These are phyloP conservation scores for Thamnidium elegans DNA, from an alignment of 192 early-diverging fungal species.

Conservation along the genomic window DNA sequence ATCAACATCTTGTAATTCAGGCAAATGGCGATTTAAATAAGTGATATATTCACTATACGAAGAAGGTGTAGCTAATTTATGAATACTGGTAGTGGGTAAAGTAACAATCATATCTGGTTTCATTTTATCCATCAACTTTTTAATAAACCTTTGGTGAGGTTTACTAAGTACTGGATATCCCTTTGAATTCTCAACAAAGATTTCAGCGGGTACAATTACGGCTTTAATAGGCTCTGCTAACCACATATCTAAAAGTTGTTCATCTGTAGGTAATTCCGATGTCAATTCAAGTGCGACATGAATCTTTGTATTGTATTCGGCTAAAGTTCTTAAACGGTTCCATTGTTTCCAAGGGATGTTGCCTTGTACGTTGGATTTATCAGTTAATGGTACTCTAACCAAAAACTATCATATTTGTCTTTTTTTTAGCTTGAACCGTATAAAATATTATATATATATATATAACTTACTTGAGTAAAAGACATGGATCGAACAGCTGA, in stretches of 20 bases:
- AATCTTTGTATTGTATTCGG: constrained; percentile 61
- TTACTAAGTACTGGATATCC: constrained; percentile 89
- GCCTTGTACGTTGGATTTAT: constrained; percentile 10
- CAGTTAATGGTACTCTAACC: constrained; percentile 49
- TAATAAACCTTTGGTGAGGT: constrained; percentile 67
- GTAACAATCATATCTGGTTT: constrained; percentile 28
- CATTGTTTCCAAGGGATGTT: constrained; percentile 68
- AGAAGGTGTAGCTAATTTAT: constrained; percentile 41
- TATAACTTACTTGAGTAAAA: constrained; percentile 28
- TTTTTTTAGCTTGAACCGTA: too few species aligned
- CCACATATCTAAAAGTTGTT: constrained; percentile 63
- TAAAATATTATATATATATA: neutral
- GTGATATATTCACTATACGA: constrained; percentile 80
- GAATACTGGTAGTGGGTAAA: constrained; percentile 13
- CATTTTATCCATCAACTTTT: constrained; percentile 41
- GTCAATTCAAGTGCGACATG: constrained; percentile 58
- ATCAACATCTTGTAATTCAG: constrained; percentile 61
- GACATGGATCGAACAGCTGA: constrained; percentile 35
- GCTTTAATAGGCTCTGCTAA: constrained; percentile 82
- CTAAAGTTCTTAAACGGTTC: constrained; percentile 74
- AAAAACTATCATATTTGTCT: constrained; percentile 27
- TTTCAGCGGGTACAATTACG: constrained; percentile 65
- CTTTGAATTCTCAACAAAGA: constrained; percentile 77
- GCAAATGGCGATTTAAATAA: constrained; percentile 63
- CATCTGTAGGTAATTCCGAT: constrained; percentile 45